Base-by-base conservation (phyloP, 2,329 filamentous ascomycete genomes). In the Zarea fungicola region DNA sequence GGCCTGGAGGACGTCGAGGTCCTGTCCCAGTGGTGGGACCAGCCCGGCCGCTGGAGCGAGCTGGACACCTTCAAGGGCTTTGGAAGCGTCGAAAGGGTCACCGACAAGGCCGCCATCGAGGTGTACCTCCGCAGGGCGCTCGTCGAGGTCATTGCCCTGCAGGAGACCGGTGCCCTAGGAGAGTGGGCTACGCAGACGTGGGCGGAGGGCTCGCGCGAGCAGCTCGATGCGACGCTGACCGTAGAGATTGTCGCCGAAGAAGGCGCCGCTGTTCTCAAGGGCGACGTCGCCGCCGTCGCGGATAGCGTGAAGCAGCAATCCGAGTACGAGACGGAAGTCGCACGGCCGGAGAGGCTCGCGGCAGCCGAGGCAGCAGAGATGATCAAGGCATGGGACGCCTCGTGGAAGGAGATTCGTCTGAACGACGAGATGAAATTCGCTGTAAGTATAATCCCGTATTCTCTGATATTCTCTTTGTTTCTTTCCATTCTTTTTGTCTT, bases 371-470 rank as follows among this genome's bases (percentile, higher is more conserved):
- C 75, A 2, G 59, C 56, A 26, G 63, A 67, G 53, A 62, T 76
- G 35, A 56, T 71, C 45, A 65, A 70, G 56, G 58, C 66, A 1
- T 80, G 75, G 74, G 74, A 77, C 51, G 58, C 65, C 10, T 72
- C 71, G 46, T 89, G 83, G 82, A 78, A 81, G 61, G 58, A 67
- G 6, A 65, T 83, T 13, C 68, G 76, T 3, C 62, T 93, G 23
- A 62, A 69, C 16, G 77, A 88, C 56, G 65, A 72, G 34, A 62
- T 87, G 55, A 89, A 87, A 63, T 91, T 93, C 71, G 81, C 83
- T 50, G 88, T 93, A 77, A 55, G 84, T 75, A 52, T 29, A 22
- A 42, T n/a, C n/a, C n/a, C n/a, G n/a, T n/a, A n/a, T n/a, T n/a
- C n/a, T n/a, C 10, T 3, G 25, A 22, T 23, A 7, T 22, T 2